Evolutionary conservation across 208 protist genomes (phyloP).

Genomic region (Lotmaria passim): DNA sequence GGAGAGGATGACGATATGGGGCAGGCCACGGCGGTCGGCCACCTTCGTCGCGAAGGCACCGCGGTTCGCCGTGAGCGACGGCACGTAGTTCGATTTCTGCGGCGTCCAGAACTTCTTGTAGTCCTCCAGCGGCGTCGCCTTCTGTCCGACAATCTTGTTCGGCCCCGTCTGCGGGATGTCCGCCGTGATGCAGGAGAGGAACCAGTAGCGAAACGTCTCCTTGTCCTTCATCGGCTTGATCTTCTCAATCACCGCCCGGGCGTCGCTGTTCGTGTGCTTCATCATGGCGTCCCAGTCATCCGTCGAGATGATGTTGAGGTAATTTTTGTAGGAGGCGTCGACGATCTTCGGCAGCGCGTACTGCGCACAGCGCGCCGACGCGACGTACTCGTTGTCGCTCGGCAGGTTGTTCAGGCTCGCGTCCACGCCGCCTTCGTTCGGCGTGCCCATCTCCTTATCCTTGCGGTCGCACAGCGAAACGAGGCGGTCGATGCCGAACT

Average conservation of each 20-base stretch:
- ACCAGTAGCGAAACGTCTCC: slow-evolving; percentile 87
- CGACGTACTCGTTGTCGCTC: slow-evolving; percentile 58
- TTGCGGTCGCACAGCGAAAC: slow-evolving; percentile 69
- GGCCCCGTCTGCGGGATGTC: slow-evolving; percentile 80
- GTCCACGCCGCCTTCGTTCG: slow-evolving; percentile 78
- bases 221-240: slow-evolving; percentile 71
- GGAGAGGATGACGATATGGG: slow-evolving; percentile 74
- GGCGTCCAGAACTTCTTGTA: slow-evolving; percentile 80
- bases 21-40: slow-evolving; percentile 59
- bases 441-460: slow-evolving; percentile 71
- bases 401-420: slow-evolving; percentile 37
- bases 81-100: slow-evolving; percentile 77
- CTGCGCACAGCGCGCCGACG: slow-evolving; percentile 68
- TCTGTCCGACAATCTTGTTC: slow-evolving; percentile 87
- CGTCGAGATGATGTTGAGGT: slow-evolving; percentile 60
- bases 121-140: slow-evolving; percentile 62
- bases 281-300: slow-evolving; percentile 71
- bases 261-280: slow-evolving; percentile 45
- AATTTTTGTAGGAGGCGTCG: slow-evolving; percentile 79
- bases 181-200: slow-evolving; percentile 81
- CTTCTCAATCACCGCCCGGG: slow-evolving; percentile 47
- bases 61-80: slow-evolving; percentile 68
- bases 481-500: slow-evolving; percentile 82
- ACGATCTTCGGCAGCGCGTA: slow-evolving; percentile 85
- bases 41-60: slow-evolving; percentile 62